A percentile compares a stretch with the other conserved stretches of the same genome.
These are phyloP conservation scores for Graphium sp. DNA, from an alignment of 2,329 filamentous ascomycete species.

Conservation along the genomic window DNA sequence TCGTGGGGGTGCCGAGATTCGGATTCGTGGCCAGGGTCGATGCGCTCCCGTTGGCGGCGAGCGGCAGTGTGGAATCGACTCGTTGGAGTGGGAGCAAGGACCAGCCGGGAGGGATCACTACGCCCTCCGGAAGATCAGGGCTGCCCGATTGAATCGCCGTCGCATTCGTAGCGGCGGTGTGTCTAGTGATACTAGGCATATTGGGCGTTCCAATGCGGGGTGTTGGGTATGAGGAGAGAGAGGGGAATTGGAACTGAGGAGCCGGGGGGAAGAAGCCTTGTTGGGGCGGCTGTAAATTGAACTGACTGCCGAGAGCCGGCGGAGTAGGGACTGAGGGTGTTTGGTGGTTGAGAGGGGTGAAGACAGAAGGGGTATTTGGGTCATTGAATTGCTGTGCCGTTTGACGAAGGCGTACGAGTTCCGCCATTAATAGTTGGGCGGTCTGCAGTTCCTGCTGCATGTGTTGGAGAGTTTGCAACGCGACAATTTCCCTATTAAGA, in stretches of 20 bases:
- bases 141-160: constrained; percentile 41
- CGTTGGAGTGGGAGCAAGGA: constrained; percentile 44
- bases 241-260: constrained; percentile 5
- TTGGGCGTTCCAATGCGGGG: constrained; percentile 14
- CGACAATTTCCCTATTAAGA: constrained; percentile 40
- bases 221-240: constrained; percentile 6
- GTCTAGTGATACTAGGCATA: constrained; percentile 26
- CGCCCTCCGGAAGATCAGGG: constrained; percentile 42
- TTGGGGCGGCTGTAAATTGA: too few species aligned
- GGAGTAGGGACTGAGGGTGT: too few species aligned
- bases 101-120: constrained; percentile 50
- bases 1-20: constrained; percentile 6
- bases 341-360: constrained; percentile 5
- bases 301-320: too few species aligned
- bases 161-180: constrained; percentile 25
- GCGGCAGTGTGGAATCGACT: constrained; percentile 17
- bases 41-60: neutral
- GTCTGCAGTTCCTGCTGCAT: constrained; percentile 51
- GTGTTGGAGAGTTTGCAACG: constrained; percentile 37
- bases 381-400: constrained; percentile 19
- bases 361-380: constrained; percentile 4
- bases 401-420: constrained; percentile 48
- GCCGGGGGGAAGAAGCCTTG: constrained; percentile 5
- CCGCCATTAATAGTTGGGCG: constrained; percentile 50
- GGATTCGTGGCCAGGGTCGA: constrained; percentile 7